Percentiles rank a stretch among this genome's conserved stretches.
These are phyloP conservation scores for Poa annua DNA, from an alignment of 176 grass and related monocot species.

Conservation along the genomic window DNA sequence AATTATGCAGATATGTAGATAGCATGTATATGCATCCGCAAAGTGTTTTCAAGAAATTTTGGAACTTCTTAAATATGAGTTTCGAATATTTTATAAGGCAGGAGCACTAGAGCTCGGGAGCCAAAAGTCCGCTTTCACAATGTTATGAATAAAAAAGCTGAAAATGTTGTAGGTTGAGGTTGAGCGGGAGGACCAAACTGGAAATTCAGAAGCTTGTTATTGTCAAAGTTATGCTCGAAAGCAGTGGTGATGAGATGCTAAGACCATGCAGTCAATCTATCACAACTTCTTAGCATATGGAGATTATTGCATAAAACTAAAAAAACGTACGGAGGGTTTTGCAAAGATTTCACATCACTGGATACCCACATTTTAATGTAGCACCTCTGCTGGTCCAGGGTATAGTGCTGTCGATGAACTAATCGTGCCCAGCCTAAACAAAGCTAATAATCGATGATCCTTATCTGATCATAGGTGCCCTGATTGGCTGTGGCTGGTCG, in stretches of 20 bases:
- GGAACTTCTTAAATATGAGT: no score
- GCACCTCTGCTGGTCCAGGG: no score
- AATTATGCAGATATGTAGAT: no score
- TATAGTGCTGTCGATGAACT: background rate
- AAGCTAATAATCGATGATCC: conserved; percentile 23
- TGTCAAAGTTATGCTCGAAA: background rate
- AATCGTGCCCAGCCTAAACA: conserved; percentile 29
- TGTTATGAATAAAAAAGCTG: background rate
- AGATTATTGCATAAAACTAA: no score
- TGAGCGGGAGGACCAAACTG: background rate
- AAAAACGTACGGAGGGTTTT: no score
- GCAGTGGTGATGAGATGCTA: background rate
- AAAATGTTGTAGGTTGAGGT: background rate
- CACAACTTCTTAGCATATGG: background rate
- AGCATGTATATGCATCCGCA: no score
- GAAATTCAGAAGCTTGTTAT: background rate
- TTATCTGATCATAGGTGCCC: conserved; percentile 42
- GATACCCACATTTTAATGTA: no score
- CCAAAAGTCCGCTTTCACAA: no score
- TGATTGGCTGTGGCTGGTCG: background rate
- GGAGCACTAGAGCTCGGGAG: no score
- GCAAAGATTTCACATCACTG: no score
- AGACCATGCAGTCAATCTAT: background rate
- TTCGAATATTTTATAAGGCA: no score
- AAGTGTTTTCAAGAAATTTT: no score